Evolutionary conservation across 2,329 filamentous ascomycete species (phyloP), one percentile per base, ranked within the genome.

Genomic region (Clarireedia monteithiana): DNA sequence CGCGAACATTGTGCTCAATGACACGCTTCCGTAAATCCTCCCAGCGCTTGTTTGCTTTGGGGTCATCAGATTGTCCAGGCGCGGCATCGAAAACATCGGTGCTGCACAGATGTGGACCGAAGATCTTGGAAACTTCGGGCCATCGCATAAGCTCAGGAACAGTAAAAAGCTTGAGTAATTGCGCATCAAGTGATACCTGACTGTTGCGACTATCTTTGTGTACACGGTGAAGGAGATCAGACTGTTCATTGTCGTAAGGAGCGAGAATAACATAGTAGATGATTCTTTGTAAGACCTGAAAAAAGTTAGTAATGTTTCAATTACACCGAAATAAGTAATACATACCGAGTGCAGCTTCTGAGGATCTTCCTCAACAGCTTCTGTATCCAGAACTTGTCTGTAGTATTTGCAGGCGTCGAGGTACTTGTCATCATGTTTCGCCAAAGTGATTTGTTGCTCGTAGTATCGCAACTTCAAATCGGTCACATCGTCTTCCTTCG

Each of bases 351-450:
- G 87, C 60, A 97, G 83, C 74, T 95, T 91, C 60, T 85, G 78
- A 6, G 90, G 82, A 70, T 96, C 91, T 64, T 95, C 84, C 73
- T 97, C 90, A 4, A 99, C 91, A 3, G 91, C 89, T 71, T 96
- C 91, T 0, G 95, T 99, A 70, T 99, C 92, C 59, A 99, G 75
- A 4, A 99, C 92, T 71, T 97, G 91, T 70, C 94, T 82, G 77
- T 97, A 99, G 75, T 99, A 85, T 75, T 99, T 99, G 84, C 94
- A 99, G 36, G 86, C 92, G 61, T 97, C 92, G 36, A 99, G 83
- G 68, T 99, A 99, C 74, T 96, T 96, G 76, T 91, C 84, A 62
- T 99, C 94, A 67, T 99, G 91, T 80, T 96, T 97, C 56, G 94
- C 89, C 53, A 99, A 78, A 48, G 84, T 87, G 68, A 99, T 95